A percentile compares a stretch with the other conserved stretches of the same genome.
Evolutionary conservation across 2,329 filamentous ascomycete species (phyloP).

Genomic region (Ophiostoma tasmaniense): DNA sequence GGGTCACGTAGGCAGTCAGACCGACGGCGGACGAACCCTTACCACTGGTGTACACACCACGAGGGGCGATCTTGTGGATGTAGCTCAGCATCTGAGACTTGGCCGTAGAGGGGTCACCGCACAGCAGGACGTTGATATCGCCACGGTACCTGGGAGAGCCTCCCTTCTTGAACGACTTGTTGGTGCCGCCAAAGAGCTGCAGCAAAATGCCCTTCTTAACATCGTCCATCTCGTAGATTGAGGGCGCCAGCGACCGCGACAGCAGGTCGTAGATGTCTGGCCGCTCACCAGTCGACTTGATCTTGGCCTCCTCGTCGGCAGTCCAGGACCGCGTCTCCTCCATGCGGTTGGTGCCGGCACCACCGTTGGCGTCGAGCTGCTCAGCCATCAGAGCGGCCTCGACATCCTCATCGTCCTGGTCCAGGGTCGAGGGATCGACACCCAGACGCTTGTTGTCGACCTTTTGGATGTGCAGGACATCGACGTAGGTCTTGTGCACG

Average conservation of each 20-base stretch:
- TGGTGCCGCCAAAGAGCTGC: slow-evolving; percentile 93
- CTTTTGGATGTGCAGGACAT: slow-evolving; percentile 92
- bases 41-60: slow-evolving; percentile 73
- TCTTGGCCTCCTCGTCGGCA: slow-evolving; percentile 82
- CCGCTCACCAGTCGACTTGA: slow-evolving; percentile 68
- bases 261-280: slow-evolving; percentile 90
- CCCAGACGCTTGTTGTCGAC: slow-evolving; percentile 92
- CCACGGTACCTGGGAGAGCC: slow-evolving; percentile 92
- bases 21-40: slow-evolving; percentile 75
- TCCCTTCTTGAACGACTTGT: slow-evolving; percentile 95
- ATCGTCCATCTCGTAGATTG: slow-evolving; percentile 95
- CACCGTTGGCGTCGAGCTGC: slow-evolving; percentile 25
- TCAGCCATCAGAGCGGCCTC: slow-evolving; percentile 40
- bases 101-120: slow-evolving; percentile 90
- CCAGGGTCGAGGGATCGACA: slow-evolving; percentile 79
- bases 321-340: slow-evolving; percentile 78
- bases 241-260: slow-evolving; percentile 82
- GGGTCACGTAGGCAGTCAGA: slow-evolving; percentile 72
- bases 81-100: slow-evolving; percentile 94
- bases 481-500: slow-evolving; percentile 96
- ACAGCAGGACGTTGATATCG: slow-evolving; percentile 94
- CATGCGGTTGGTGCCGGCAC: slow-evolving; percentile 62
- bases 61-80: slow-evolving; percentile 93
- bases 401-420: slow-evolving; percentile 55
- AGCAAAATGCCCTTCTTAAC: slow-evolving; percentile 97